These are phyloP conservation scores for Leucocoprinus leucothites DNA, from an alignment of 768 basidiomycete genomes.

Conservation along the genomic window DNA sequence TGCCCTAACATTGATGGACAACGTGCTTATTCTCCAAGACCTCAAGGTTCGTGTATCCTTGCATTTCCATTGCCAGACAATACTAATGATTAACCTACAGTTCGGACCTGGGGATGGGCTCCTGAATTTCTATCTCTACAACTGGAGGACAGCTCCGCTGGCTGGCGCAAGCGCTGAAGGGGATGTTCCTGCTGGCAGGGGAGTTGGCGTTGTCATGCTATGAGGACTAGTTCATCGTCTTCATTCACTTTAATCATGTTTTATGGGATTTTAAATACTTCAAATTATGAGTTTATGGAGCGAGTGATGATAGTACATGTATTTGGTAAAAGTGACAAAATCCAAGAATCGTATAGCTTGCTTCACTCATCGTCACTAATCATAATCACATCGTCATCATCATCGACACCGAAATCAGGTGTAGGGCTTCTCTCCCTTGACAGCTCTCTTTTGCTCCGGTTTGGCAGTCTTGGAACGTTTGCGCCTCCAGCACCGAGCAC, in stretches of 20 bases:
- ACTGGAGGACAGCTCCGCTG: slow-evolving; percentile 84
- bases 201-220: slow-evolving; percentile 94
- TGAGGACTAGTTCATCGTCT: slow-evolving; percentile 28
- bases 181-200: slow-evolving; percentile 60
- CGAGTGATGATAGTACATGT: slow-evolving; percentile 16
- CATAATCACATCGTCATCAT: slow-evolving; percentile 81
- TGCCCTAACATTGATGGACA: slow-evolving; percentile 93
- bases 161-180: slow-evolving; percentile 64
- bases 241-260: not conserved
- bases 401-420: slow-evolving; percentile 84
- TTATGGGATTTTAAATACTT: too few relatives aligned
- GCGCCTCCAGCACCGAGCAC: slow-evolving; percentile 56
- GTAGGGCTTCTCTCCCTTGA: slow-evolving; percentile 56
- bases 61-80: not conserved
- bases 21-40: slow-evolving; percentile 74
- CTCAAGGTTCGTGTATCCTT: slow-evolving; percentile 51
- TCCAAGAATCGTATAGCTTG: not conserved
- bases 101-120: slow-evolving; percentile 93
- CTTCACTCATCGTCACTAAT: slow-evolving; percentile 62
- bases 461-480: slow-evolving; percentile 41
- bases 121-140: slow-evolving; percentile 91
- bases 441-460: slow-evolving; percentile 35
- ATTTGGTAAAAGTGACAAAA: not conserved
- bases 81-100: slow-evolving; percentile 34
- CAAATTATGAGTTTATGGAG: slow-evolving; percentile 4